Evolutionary conservation across 2,329 filamentous ascomycete genomes (phyloP).

Genomic region (Nemania bipapillata): DNA sequence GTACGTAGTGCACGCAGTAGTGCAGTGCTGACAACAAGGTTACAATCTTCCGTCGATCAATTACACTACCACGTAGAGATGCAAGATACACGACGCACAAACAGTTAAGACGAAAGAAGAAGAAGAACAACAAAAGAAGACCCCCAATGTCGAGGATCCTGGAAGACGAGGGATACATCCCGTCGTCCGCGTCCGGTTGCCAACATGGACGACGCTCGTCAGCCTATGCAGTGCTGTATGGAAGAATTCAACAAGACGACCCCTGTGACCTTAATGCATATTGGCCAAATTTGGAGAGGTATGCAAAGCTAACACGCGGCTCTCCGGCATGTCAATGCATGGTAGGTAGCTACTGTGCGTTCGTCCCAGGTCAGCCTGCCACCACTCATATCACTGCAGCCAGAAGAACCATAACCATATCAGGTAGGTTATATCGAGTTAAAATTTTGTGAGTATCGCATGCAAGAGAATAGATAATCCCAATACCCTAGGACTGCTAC

Average conservation of each 20-base stretch:
- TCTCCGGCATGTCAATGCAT: conserved; percentile 33
- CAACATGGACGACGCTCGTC: conserved; percentile 6
- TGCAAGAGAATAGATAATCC: neutral
- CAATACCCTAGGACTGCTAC: neutral
- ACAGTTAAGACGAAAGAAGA: conserved; percentile 7
- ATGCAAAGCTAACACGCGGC: conserved; percentile 31
- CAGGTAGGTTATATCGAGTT: neutral
- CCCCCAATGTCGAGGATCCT: conserved; percentile 18
- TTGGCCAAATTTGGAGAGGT: conserved; percentile 23
- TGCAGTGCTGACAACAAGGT: conserved; percentile 19
- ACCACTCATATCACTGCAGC: conserved; percentile 10
- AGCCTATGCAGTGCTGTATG: conserved; percentile 17
- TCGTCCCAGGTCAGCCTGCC: conserved; percentile 22
- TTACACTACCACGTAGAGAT: conserved; percentile 10
- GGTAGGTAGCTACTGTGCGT: conserved; percentile 11
- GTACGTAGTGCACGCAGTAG: conserved; percentile 9
- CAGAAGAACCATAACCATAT: conserved; percentile 16
- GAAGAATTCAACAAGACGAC: conserved; percentile 10
- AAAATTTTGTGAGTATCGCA: neutral
- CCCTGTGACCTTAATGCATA: conserved; percentile 9
- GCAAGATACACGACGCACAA: conserved; percentile 21
- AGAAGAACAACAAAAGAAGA: neutral
- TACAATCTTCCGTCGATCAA: conserved; percentile 24
- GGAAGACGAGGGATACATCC: conserved; percentile 14
- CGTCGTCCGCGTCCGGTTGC: conserved; percentile 7